A percentile compares a stretch with the other conserved stretches of the same genome.
phyloP scores from a whole-genome alignment of 2,329 filamentous ascomycete genomes.

The Fusarium sp. region DNA sequence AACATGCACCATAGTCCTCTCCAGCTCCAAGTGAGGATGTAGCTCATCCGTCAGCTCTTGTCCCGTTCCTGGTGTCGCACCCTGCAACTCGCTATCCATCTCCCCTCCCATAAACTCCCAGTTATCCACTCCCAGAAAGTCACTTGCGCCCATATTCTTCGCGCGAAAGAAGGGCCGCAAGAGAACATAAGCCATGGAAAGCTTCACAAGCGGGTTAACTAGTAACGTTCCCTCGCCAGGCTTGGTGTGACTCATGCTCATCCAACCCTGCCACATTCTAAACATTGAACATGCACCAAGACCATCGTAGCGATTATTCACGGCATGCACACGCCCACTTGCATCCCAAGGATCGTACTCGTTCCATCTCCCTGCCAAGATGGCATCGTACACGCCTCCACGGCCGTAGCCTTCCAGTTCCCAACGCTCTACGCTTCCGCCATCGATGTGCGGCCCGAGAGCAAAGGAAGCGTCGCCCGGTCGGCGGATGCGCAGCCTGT shows the following conservation, averaged over 20 bases:
- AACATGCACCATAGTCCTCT: conserved; percentile 75
- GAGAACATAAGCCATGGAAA: conserved; percentile 82
- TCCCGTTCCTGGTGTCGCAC: conserved; percentile 73
- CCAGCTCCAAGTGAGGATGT: conserved; percentile 77
- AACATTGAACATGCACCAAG: conserved; percentile 86
- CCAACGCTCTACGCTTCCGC: conserved; percentile 81
- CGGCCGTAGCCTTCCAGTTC: conserved; percentile 74
- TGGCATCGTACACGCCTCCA: conserved; percentile 75
- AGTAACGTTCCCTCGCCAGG: conserved; percentile 83
- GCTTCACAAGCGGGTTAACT: conserved; percentile 80
- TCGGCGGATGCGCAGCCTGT: conserved; percentile 76
- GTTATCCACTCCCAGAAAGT: conserved; percentile 64
- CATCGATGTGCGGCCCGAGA: conserved; percentile 78
- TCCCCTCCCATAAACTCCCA: conserved; percentile 66
- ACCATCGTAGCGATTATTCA: conserved; percentile 81
- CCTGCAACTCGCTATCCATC: conserved; percentile 73
- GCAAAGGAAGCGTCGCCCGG: conserved; percentile 78
- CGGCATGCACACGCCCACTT: conserved; percentile 72
- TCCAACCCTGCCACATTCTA: conserved; percentile 90
- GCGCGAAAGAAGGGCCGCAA: conserved; percentile 85
- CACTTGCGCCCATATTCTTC: conserved; percentile 43
- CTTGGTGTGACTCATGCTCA: conserved; percentile 78
- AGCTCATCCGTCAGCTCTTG: conserved; percentile 76
- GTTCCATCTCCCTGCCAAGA: conserved; percentile 83
- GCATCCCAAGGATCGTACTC: conserved; percentile 85